Evolutionary conservation across 2,329 filamentous ascomycete species (phyloP), one percentile per base, ranked within the genome.

Genomic region (Monilinia aucupariae): DNA sequence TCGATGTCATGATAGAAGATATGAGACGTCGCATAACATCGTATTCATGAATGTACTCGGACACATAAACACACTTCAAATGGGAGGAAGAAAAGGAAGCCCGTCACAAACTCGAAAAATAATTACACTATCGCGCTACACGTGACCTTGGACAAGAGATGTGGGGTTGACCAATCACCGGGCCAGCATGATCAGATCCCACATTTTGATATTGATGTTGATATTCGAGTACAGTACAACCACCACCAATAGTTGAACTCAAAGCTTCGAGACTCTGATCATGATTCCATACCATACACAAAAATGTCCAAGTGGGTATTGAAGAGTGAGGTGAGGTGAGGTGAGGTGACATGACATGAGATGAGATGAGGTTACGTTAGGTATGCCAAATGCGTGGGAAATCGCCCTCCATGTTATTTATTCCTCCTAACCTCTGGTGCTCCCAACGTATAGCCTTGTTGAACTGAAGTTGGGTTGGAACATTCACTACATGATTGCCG

Each of bases 1-100:
- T 76, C 62, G 81, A 75, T 71, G 82, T 79, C 85, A 89, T 90
- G 74, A 77, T 79, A 75, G 78, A 76, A 75, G 78, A 78, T 58
- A 81, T 62, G 45, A 73, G 53, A 45, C 72, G 71, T 62, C 69
- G 69, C 73, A 74, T 74, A 65, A 63, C 72, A 73, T 74, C 30
- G 63, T 64, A 64, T 34, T 58, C 30, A 22, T 8, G 30, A 39
- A 25, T 52, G 22, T 41, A 8, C 27, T n/a, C n/a, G n/a, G n/a
- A n/a, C n/a, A n/a, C n/a, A n/a, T n/a, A 22, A 20, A 7, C 30
- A 17, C 56, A 3, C 3, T 39, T 34, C 13, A 10, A 37, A 48
- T 47, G 6, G 37, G n/a, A 22, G 45, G 48, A 51, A 50, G 32
- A 52, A 41, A 52, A 58, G 30, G 34, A 20, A 22, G 27, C 6